These are phyloP conservation scores for Eucalyptus erythrocorys DNA, from an alignment of 345 rosid genomes.

Conservation along the genomic window DNA sequence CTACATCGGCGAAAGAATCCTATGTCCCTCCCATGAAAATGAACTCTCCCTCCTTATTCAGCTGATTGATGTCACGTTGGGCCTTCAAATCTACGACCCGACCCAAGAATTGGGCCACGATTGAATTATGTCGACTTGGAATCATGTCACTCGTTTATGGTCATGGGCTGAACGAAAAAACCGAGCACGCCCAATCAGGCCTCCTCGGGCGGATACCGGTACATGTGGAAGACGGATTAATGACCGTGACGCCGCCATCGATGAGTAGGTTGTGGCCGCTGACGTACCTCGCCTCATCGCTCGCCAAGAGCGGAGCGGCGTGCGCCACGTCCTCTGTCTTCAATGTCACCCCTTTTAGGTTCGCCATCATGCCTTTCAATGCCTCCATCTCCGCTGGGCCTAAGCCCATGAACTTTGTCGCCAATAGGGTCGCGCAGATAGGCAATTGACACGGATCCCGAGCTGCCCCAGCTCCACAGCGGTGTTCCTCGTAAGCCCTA, in stretches of 20 bases:
- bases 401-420: conserved; percentile 9
- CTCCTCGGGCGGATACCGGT: conserved; percentile 1
- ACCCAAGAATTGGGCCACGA: too few relatives aligned
- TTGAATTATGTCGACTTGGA: too few relatives aligned
- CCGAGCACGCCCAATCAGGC: background rate
- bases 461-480: conserved; percentile 34
- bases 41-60: too few relatives aligned
- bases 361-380: background rate
- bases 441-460: conserved; percentile 36
- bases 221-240: conserved; percentile 22
- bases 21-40: too few relatives aligned
- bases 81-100: too few relatives aligned
- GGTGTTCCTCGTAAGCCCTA: conserved; percentile 30
- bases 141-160: too few relatives aligned
- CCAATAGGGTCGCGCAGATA: conserved; percentile 21
- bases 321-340: conserved; percentile 28
- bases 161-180: too few relatives aligned
- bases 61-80: too few relatives aligned
- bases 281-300: conserved; percentile 40
- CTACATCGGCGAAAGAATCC: too few relatives aligned
- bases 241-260: conserved; percentile 31
- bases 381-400: conserved; percentile 11
- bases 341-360: conserved; percentile 23
- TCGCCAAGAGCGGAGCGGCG: conserved; percentile 29
- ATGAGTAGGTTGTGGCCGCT: conserved; percentile 32